These are phyloP conservation scores for Arthrocladium fulminans DNA, from an alignment of 2,329 filamentous ascomycete species.

Conservation along the genomic window DNA sequence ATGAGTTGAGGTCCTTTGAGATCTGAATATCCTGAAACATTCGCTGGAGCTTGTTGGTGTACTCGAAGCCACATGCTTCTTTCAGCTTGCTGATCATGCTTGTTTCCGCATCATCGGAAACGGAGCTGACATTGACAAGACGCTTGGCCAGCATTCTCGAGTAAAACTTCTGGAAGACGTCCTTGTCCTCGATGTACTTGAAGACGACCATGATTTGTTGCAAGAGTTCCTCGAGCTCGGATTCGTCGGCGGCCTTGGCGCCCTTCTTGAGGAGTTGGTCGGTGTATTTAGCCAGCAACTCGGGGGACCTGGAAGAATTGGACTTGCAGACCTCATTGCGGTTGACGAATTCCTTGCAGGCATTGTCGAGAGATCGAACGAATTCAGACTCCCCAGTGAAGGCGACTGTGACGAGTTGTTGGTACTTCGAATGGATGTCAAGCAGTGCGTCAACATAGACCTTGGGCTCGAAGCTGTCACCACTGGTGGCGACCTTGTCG, in stretches of 20 bases:
- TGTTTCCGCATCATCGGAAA: slow-evolving; percentile 93
- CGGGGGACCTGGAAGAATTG: slow-evolving; percentile 86
- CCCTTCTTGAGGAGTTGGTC: slow-evolving; percentile 90
- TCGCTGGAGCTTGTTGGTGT: slow-evolving; percentile 97
- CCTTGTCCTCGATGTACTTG: slow-evolving; percentile 99
- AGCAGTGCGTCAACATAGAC: slow-evolving; percentile 91
- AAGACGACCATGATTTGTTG: slow-evolving; percentile 98
- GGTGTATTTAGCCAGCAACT: slow-evolving; percentile 89
- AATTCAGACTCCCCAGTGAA: slow-evolving; percentile 97
- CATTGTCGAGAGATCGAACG: slow-evolving; percentile 89
- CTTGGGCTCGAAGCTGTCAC: slow-evolving; percentile 88
- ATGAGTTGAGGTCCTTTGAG: slow-evolving; percentile 88
- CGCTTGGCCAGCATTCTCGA: slow-evolving; percentile 92
- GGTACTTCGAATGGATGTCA: slow-evolving; percentile 89
- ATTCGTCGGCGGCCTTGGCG: slow-evolving; percentile 83
- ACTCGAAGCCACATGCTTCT: slow-evolving; percentile 96
- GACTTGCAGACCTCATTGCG: slow-evolving; percentile 92
- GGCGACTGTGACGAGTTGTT: slow-evolving; percentile 78
- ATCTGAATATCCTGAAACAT: slow-evolving; percentile 99
- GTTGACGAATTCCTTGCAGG: slow-evolving; percentile 96
- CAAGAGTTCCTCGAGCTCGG: slow-evolving; percentile 80
- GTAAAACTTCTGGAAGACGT: slow-evolving; percentile 99
- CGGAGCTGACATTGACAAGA: slow-evolving; percentile 87
- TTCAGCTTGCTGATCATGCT: slow-evolving; percentile 99
- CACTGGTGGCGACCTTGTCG: slow-evolving; percentile 79